phyloP scores from a whole-genome alignment of 1,139 yeast genomes.

The Spathaspora sp. region DNA sequence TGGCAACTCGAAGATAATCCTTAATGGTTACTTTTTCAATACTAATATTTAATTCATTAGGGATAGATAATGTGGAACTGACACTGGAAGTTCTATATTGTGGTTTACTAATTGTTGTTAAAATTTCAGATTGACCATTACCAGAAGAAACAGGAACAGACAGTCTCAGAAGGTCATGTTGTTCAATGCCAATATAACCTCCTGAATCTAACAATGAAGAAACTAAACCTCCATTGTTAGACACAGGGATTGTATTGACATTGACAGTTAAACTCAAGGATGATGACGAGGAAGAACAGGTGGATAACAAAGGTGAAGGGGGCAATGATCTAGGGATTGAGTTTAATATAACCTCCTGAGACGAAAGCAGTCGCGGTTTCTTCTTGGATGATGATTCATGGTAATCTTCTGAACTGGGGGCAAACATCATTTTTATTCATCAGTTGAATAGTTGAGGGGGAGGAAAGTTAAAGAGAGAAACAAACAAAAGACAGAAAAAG shows the following conservation, averaged over 20 bases:
- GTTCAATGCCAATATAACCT: constrained; percentile 2
- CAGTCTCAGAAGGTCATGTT: constrained; percentile 12
- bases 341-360: constrained; percentile 29
- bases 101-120: not conserved
- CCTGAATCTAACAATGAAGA: constrained; percentile 2
- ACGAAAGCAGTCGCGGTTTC: constrained; percentile 46
- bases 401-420: constrained; percentile 30
- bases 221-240: not conserved
- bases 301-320: not conserved
- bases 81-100: not conserved
- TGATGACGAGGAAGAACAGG: constrained; percentile 1
- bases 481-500: constrained; percentile 1
- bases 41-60: constrained; percentile 25
- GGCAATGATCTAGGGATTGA: constrained; percentile 4
- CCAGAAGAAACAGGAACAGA: constrained; percentile 7
- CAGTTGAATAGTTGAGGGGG: constrained; percentile 4
- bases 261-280: constrained; percentile 2
- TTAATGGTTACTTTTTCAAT: constrained; percentile 31
- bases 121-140: constrained; percentile 2
- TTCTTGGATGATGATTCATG: constrained; percentile 34
- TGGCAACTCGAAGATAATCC: constrained; percentile 41
- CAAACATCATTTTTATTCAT: constrained; percentile 16
- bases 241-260: constrained; percentile 1
- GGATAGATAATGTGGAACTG: constrained; percentile 13
- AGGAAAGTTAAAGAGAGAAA: constrained; percentile 5